Evolutionary conservation across 495 filamentous ascomycete species (phyloP).

Genomic region (Wilcoxina mikolae): DNA sequence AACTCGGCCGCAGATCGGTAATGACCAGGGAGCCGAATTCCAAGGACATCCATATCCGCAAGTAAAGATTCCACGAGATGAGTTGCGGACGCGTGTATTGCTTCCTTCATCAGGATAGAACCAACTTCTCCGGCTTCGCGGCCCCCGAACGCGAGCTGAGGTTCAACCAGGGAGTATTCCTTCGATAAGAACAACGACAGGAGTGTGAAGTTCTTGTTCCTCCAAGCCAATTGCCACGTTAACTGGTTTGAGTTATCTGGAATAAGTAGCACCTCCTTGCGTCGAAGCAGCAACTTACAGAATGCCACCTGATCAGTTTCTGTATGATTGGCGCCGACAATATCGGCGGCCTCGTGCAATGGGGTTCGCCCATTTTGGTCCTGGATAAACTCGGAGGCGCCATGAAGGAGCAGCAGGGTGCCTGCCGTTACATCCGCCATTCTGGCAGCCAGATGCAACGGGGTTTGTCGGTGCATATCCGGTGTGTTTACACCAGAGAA

Average conservation of each 20-base stretch:
- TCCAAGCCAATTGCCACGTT: background rate
- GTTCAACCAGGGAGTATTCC: background rate
- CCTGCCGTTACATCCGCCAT: background rate
- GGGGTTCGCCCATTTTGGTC: background rate
- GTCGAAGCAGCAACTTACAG: background rate
- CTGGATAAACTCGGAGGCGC: background rate
- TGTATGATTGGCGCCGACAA: background rate
- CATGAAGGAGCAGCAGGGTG: background rate
- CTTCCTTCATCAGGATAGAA: too few species aligned
- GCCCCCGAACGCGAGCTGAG: background rate
- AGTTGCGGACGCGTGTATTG: too few species aligned
- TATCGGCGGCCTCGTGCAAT: background rate
- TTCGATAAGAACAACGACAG: background rate
- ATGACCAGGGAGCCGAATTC: too few species aligned
- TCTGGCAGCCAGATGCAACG: background rate
- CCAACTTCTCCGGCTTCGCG: background rate
- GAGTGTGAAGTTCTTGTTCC: background rate
- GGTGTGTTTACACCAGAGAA: too few species aligned
- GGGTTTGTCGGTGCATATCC: background rate
- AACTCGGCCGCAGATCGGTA: too few species aligned
- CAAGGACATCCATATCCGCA: too few species aligned
- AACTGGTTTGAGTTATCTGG: background rate
- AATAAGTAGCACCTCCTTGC: background rate
- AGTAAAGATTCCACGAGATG: too few species aligned
- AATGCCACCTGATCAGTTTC: background rate